Evolutionary conservation across 331 rosid species (phyloP).

Genomic region (Spiraea crenata): DNA sequence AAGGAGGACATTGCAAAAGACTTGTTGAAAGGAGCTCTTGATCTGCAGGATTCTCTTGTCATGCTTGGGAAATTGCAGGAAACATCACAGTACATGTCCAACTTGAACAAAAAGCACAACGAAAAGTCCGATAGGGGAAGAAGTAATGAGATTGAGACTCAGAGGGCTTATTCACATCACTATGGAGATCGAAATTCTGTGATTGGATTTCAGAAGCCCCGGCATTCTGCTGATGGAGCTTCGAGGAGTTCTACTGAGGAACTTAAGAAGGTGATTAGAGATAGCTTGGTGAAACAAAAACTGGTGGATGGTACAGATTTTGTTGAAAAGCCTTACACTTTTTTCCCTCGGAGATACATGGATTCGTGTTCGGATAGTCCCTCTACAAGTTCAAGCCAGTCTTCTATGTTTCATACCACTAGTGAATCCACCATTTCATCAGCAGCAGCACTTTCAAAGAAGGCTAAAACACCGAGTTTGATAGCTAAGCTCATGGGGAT

Average conservation of each 20-base stretch:
- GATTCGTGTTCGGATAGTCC: slow-evolving; percentile 50
- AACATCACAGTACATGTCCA: slow-evolving; percentile 48
- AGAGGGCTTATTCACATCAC: slow-evolving; percentile 25
- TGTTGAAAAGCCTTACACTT: slow-evolving; percentile 27
- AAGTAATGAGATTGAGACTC: slow-evolving; percentile 24
- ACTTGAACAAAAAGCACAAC: slow-evolving; percentile 31
- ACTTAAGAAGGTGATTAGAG: slow-evolving; percentile 72
- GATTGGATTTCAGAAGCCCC: slow-evolving; percentile 40
- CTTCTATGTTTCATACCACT: slow-evolving; percentile 40
- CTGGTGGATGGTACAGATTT: slow-evolving; percentile 22
- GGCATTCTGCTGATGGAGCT: slow-evolving; percentile 48
- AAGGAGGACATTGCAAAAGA: slow-evolving; percentile 64
- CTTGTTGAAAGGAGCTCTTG: slow-evolving; percentile 80
- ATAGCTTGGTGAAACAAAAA: slow-evolving; percentile 60
- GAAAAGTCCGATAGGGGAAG: slow-evolving; percentile 39
- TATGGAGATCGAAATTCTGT: slow-evolving; percentile 28
- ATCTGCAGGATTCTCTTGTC: slow-evolving; percentile 64
- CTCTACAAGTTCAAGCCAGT: slow-evolving; percentile 75
- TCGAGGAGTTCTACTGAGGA: slow-evolving; percentile 58
- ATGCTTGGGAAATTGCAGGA: slow-evolving; percentile 70
- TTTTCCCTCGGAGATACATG: slow-evolving; percentile 22
- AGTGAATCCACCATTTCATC: slow-evolving; percentile 34
- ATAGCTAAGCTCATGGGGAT: slow-evolving; percentile 92
- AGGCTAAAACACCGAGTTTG: slow-evolving; percentile 41
- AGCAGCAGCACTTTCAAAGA: slow-evolving; percentile 43